Conservation (phyloP, 352 stramenopile species). For the Globisporangium heterothallicum region DNA sequence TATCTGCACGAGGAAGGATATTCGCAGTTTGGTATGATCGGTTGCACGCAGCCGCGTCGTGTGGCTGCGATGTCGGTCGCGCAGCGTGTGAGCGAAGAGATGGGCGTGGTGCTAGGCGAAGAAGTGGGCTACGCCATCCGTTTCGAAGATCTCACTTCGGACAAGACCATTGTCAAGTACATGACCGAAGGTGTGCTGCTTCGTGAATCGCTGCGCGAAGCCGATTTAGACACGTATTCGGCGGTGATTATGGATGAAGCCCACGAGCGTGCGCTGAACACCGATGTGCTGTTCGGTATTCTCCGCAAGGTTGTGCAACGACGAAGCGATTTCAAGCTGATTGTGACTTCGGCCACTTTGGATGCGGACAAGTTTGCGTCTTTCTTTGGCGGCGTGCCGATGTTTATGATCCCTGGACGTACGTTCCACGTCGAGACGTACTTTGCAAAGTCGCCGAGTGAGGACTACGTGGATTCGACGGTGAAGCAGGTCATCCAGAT, state of each 20-base stretch:
- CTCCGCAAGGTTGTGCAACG: slow-evolving; percentile 87
- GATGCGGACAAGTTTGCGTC: slow-evolving; percentile 95
- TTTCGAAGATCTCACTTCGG: slow-evolving; percentile 92
- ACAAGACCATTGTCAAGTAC: slow-evolving; percentile 98
- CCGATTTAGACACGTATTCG: slow-evolving; percentile 84
- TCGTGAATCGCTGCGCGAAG: slow-evolving; percentile 91
- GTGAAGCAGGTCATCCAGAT: slow-evolving; percentile 98
- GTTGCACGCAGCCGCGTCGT: slow-evolving; percentile 96
- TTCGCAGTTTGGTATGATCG: slow-evolving; percentile 88
- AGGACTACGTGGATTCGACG: slow-evolving; percentile 98
- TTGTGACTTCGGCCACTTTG: slow-evolving; percentile 95
- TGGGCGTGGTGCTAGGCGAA: slow-evolving; percentile 90
- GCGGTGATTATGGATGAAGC: slow-evolving; percentile 94
- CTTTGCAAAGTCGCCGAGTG: slow-evolving; percentile 91
- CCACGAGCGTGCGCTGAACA: slow-evolving; percentile 93
- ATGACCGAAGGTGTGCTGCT: slow-evolving; percentile 91
- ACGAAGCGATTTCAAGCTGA: slow-evolving; percentile 87
- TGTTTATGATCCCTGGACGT: slow-evolving; percentile 95
- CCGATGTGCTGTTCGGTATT: slow-evolving; percentile 93
- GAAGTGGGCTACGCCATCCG: slow-evolving; percentile 91
- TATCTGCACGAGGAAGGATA: slow-evolving; percentile 92
- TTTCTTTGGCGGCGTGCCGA: slow-evolving; percentile 96
- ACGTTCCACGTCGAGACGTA: slow-evolving; percentile 84
- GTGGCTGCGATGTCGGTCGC: slow-evolving; percentile 99
- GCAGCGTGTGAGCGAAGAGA: slow-evolving; percentile 97